phyloP scores from a whole-genome alignment of 139 green algal species.

The Trebouxia sp. region DNA sequence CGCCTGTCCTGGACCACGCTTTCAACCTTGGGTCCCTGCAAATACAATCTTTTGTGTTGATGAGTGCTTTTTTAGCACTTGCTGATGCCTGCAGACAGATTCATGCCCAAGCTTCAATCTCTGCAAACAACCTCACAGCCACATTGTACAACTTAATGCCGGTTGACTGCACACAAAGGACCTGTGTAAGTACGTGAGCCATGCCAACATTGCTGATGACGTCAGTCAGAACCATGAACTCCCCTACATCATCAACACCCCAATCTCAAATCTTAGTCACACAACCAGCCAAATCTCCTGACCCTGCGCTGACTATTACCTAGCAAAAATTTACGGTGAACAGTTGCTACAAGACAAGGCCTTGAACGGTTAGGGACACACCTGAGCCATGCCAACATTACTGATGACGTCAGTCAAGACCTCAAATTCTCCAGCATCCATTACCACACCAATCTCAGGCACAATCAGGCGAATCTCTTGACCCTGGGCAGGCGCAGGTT shows the following conservation, averaged over 20 bases:
- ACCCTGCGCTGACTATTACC: no score
- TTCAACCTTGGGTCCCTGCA: constrained; percentile 21
- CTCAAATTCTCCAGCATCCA: constrained; percentile 73
- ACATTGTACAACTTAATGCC: no score
- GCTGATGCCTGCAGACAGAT: no score
- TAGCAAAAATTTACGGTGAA: no score
- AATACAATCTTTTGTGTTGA: no score
- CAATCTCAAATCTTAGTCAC: constrained; percentile 39
- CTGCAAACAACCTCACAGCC: no score
- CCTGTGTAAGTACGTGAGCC: background rate
- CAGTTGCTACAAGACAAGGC: no score
- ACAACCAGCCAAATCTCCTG: constrained; percentile 39
- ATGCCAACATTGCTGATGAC: constrained; percentile 41
- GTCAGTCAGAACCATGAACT: constrained; percentile 68
- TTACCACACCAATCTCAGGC: constrained; percentile 46
- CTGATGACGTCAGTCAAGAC: constrained; percentile 64
- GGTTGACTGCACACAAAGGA: no score
- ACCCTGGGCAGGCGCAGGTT: background rate
- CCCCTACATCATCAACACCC: constrained; percentile 49
- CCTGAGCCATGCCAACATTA: constrained; percentile 24
- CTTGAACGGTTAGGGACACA: no score
- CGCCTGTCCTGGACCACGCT: constrained; percentile 2
- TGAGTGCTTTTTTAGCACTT: no score
- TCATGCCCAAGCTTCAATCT: no score
- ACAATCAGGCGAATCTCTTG: constrained; percentile 44